These are phyloP conservation scores for Hygrophoropsis aurantiaca DNA, from an alignment of 768 basidiomycete genomes.

Conservation along the genomic window DNA sequence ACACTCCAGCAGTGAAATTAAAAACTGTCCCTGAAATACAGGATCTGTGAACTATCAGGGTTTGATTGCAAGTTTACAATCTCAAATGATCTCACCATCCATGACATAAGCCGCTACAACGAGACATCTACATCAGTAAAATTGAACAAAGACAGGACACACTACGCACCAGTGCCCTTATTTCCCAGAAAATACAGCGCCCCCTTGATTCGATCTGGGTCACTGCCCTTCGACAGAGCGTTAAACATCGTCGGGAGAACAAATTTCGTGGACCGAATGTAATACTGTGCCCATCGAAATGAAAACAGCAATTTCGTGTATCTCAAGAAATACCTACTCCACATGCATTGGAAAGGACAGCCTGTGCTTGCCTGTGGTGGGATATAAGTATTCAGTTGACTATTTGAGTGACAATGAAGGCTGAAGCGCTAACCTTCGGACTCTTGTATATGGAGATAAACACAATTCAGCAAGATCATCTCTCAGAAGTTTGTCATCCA, in stretches of 20 bases:
- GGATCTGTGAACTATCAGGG: conserved; percentile 44
- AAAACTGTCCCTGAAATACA: conserved; percentile 53
- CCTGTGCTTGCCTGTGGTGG: conserved; percentile 60
- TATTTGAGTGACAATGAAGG: neutral
- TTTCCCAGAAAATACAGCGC: conserved; percentile 80
- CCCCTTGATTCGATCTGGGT: conserved; percentile 95
- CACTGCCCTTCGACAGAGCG: conserved; percentile 68
- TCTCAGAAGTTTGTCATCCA: conserved; percentile 68
- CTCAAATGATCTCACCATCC: conserved; percentile 46
- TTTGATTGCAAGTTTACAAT: conserved; percentile 1
- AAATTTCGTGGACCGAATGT: conserved; percentile 67
- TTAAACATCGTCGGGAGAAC: conserved; percentile 60
- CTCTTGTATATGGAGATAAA: conserved; percentile 75
- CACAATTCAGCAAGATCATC: conserved; percentile 71
- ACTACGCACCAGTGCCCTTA: conserved; percentile 60
- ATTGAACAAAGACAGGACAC: neutral
- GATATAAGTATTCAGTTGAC: too few relatives aligned
- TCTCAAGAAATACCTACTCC: conserved; percentile 44
- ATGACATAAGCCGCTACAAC: conserved; percentile 64
- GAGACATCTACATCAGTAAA: conserved; percentile 12
- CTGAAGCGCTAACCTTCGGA: conserved; percentile 59
- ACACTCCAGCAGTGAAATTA: conserved; percentile 66
- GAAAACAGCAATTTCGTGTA: neutral
- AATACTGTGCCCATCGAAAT: conserved; percentile 46
- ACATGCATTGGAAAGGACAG: conserved; percentile 60